Conservation (phyloP, 129 eudicot genomes). For the Helianthus annuus region HanXRQr2.0-SUNRISE NC_035436.2:71489175-71489674, state of each 20-base stretch:
- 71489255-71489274: neutral
- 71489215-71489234: no score
- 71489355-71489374: neutral
- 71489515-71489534: conserved; percentile 48
- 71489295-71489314: neutral
- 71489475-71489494: conserved; percentile 38
- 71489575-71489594: conserved; percentile 45
- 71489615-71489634: conserved; percentile 42
- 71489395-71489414: conserved; percentile 54
- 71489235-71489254: no score
- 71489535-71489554: conserved; percentile 47
- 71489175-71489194: no score
- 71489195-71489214: no score
- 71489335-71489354: neutral
- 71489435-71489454: conserved; percentile 45
- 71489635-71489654: conserved; percentile 55
- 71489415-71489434: conserved; percentile 48
- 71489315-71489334: neutral
- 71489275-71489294: neutral
- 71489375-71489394: conserved; percentile 51
- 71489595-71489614: conserved; percentile 41
- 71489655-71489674: no score
- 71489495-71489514: conserved; percentile 49
- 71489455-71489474: conserved; percentile 52
- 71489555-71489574: conserved; percentile 36